Evolutionary conservation across 306 rosid species (phyloP).

Genomic region (Vicia sativa): DNA sequence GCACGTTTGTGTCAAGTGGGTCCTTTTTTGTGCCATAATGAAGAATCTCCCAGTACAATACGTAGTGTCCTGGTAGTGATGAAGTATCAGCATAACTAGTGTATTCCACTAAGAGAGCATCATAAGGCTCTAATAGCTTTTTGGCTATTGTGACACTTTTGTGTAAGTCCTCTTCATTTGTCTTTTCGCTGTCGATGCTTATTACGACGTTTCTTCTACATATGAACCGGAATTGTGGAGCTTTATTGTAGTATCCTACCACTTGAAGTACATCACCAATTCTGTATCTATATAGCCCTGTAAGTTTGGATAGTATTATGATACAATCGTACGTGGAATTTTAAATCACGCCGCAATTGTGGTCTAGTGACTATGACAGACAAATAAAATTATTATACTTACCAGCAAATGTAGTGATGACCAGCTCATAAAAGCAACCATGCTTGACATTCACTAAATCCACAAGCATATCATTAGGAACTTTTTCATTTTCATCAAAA

Average conservation of each 20-base stretch:
- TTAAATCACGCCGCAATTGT: too few species aligned
- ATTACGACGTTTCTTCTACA: constrained; percentile 84
- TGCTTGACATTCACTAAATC: constrained; percentile 68
- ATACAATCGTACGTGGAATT: too few species aligned
- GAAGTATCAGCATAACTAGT: constrained; percentile 77
- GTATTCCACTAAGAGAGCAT: constrained; percentile 75
- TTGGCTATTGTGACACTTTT: constrained; percentile 68
- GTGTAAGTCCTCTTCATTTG: constrained; percentile 81
- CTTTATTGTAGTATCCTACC: constrained; percentile 71
- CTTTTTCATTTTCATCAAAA: constrained; percentile 56
- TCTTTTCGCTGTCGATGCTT: constrained; percentile 84
- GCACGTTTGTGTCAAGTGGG: constrained; percentile 44
- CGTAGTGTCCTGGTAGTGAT: constrained; percentile 77
- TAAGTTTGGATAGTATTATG: neutral
- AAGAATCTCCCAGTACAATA: constrained; percentile 80
- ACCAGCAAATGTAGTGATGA: constrained; percentile 92
- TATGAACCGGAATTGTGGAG: constrained; percentile 87
- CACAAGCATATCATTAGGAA: constrained; percentile 62
- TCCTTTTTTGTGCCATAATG: constrained; percentile 36
- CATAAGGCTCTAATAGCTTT: constrained; percentile 61
- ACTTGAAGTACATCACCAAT: constrained; percentile 86
- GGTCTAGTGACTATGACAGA: too few species aligned
- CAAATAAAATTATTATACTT: constrained; percentile 33
- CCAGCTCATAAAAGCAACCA: constrained; percentile 78
- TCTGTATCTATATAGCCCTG: constrained; percentile 79